phyloP scores from a whole-genome alignment of 257 asterid genomes.

The Rubia yunnanensis region DNA sequence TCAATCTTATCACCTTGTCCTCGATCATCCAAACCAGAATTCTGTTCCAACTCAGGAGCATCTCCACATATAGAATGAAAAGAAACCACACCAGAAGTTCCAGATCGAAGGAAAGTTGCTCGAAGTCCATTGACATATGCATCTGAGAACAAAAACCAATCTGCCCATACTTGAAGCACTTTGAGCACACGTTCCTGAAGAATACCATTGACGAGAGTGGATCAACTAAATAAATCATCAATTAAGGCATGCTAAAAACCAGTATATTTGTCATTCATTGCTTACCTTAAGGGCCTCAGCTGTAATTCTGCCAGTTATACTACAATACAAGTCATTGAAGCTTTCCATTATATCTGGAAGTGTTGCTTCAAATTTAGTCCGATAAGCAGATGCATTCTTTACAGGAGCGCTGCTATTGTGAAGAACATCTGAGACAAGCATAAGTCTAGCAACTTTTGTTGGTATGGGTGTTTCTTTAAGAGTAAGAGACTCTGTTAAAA shows the following conservation, averaged over 20 bases:
- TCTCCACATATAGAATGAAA: slow-evolving; percentile 91
- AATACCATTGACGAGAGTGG: slow-evolving; percentile 16
- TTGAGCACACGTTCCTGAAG: slow-evolving; percentile 76
- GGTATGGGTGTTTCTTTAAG: slow-evolving; percentile 96
- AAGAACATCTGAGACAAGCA: slow-evolving; percentile 97
- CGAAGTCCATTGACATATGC: slow-evolving; percentile 87
- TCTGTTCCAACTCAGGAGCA: slow-evolving; percentile 73
- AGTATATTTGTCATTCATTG: slow-evolving; percentile 1
- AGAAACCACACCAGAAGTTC: slow-evolving; percentile 63
- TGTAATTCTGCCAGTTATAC: slow-evolving; percentile 89
- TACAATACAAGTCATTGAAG: slow-evolving; percentile 85
- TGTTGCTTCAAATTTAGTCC: slow-evolving; percentile 85
- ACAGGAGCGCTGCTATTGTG: slow-evolving; percentile 97
- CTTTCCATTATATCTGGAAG: slow-evolving; percentile 88
- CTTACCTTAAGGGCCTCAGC: slow-evolving; percentile 94
- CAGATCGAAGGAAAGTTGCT: slow-evolving; percentile 84
- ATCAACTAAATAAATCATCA: neutral
- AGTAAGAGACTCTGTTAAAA: slow-evolving; percentile 90
- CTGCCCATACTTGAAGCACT: slow-evolving; percentile 97
- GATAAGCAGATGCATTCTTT: slow-evolving; percentile 92
- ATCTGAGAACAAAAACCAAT: slow-evolving; percentile 91
- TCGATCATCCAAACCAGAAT: slow-evolving; percentile 39
- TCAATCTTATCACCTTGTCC: slow-evolving; percentile 41
- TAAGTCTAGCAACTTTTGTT: slow-evolving; percentile 95
- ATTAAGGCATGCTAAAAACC: neutral